Percentiles rank a stretch among this genome's conserved stretches.
Conservation (phyloP, 306 rosid species). For the Acacia crassicarpa region DNA sequence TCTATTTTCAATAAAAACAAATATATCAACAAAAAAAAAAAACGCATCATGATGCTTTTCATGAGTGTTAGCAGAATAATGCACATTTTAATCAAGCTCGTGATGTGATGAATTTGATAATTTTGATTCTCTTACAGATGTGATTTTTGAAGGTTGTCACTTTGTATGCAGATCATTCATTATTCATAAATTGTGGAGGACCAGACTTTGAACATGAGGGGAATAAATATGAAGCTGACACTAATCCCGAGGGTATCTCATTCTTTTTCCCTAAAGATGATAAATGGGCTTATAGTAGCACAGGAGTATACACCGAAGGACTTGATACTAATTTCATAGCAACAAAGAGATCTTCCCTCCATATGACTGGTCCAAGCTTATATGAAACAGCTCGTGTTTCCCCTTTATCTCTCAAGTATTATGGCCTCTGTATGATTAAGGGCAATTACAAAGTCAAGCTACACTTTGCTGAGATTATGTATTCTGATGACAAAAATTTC, state of each 20-base stretch:
- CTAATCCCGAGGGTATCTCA: conserved; percentile 29
- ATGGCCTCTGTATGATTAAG: conserved; percentile 61
- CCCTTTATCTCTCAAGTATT: conserved; percentile 56
- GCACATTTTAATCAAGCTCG: no score
- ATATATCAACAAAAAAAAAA: no score
- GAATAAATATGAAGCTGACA: conserved; percentile 49
- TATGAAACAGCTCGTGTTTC: background rate
- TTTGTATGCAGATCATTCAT: conserved; percentile 41
- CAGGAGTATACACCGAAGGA: conserved; percentile 37
- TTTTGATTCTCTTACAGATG: background rate
- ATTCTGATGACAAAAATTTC: conserved; percentile 35
- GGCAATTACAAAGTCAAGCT: conserved; percentile 72
- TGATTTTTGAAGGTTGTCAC: background rate
- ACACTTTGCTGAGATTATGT: conserved; percentile 77
- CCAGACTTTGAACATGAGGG: conserved; percentile 12
- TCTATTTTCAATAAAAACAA: no score
- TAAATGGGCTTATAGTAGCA: conserved; percentile 73
- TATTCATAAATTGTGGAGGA: conserved; percentile 45
- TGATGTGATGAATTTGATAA: no score
- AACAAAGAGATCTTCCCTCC: background rate
- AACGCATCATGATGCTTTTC: no score
- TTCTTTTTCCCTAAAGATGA: conserved; percentile 13
- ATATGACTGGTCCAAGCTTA: background rate
- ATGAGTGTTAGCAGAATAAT: no score
- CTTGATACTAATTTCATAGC: background rate